Conservation (phyloP, 345 rosid species). For the Rhodamnia rubescens region DNA sequence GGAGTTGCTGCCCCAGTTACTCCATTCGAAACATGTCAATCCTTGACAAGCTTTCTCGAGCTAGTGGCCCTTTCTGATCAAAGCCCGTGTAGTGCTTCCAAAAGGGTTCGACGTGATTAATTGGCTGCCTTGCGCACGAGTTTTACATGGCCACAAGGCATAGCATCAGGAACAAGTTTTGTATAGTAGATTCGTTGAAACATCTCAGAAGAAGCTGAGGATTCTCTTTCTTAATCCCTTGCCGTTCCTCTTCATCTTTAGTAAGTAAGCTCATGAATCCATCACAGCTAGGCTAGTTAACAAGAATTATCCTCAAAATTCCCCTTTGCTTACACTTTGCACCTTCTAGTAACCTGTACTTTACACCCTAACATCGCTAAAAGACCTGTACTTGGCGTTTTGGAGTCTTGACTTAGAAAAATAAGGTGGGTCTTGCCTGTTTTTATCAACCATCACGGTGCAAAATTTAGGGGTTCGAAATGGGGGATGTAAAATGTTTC, state of each 20-base stretch:
- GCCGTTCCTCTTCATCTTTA: not conserved
- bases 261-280: not conserved
- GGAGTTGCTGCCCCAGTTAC: not conserved
- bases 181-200: not conserved
- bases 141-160: not conserved
- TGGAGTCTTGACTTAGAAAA: not conserved
- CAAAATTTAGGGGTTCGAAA: not conserved
- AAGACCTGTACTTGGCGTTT: not conserved
- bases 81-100: not conserved
- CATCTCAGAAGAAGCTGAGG: not conserved
- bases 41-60: not conserved
- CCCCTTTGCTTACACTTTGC: not conserved
- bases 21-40: not conserved
- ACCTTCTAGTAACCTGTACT: not conserved
- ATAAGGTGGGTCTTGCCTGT: not conserved
- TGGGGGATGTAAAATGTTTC: not conserved
- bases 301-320: not conserved
- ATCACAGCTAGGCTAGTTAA: not conserved
- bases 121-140: not conserved
- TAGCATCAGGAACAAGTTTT: slow-evolving; percentile 1
- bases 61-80: not conserved
- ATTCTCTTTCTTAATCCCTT: not conserved
- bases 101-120: not conserved
- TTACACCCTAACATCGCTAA: not conserved
- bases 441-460: not conserved